phyloP scores from a whole-genome alignment of 192 early-diverging fungal genomes.

The Globomyces pollinis-pini region DNA sequence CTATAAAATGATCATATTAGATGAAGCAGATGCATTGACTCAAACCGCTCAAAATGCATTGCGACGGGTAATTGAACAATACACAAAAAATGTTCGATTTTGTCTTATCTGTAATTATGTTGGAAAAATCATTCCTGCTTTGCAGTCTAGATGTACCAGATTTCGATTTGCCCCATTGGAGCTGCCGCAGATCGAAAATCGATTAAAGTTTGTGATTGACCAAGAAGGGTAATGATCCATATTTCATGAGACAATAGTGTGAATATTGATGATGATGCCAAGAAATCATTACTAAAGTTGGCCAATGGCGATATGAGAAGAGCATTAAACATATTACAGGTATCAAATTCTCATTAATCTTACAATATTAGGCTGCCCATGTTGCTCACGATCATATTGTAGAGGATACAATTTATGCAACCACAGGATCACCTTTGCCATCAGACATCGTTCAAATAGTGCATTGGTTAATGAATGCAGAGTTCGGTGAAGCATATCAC shows the following conservation, averaged over 20 bases:
- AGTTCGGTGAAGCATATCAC: conserved; percentile 63
- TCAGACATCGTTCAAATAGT: conserved; percentile 67
- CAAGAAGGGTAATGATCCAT: conserved; percentile 21
- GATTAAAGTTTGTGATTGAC: conserved; percentile 47
- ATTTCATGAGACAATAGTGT: conserved; percentile 43
- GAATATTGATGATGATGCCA: conserved; percentile 71
- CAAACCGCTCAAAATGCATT: conserved; percentile 84
- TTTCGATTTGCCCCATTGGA: conserved; percentile 91
- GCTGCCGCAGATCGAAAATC: conserved; percentile 63
- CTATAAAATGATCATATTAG: conserved; percentile 94
- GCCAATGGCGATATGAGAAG: conserved; percentile 96
- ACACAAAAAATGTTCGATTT: conserved; percentile 94
- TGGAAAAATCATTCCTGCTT: conserved; percentile 91
- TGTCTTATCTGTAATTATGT: conserved; percentile 99
- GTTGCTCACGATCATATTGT: conserved; percentile 72
- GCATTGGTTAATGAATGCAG: conserved; percentile 76
- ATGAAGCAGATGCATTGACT: conserved; percentile 98
- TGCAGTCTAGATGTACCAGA: conserved; percentile 97
- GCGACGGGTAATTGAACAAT: conserved; percentile 95
- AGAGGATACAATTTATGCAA: conserved; percentile 79
- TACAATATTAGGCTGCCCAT: conserved; percentile 61
- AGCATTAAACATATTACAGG: conserved; percentile 91
- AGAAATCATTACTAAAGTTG: conserved; percentile 70
- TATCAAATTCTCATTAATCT: too few relatives aligned
- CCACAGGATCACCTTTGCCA: conserved; percentile 86